A percentile compares a stretch with the other conserved stretches of the same genome.
These are phyloP conservation scores for Penstemon newberryi DNA, from an alignment of 257 asterid genomes.

Conservation along the genomic window DNA sequence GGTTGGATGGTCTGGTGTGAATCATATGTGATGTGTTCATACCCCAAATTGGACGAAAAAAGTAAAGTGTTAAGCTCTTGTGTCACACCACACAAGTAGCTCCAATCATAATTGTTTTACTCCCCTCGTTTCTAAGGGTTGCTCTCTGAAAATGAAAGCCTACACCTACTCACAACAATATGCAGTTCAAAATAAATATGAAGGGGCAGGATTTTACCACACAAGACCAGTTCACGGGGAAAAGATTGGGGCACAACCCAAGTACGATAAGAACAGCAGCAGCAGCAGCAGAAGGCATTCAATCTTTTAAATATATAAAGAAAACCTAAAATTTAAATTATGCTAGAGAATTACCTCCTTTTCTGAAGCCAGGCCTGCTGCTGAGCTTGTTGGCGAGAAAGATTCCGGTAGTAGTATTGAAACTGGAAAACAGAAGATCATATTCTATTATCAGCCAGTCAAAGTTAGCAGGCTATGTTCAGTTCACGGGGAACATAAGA, in stretches of 20 bases:
- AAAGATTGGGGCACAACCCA: not conserved
- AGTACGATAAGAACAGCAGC: not conserved
- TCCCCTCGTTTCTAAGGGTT: too few relatives aligned
- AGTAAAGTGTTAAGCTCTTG: not conserved
- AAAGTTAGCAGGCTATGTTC: slow-evolving; percentile 1
- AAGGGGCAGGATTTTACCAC: too few relatives aligned
- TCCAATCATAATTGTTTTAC: not conserved
- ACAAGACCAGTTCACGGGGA: too few relatives aligned
- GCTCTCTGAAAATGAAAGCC: too few relatives aligned
- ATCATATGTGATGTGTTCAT: too few relatives aligned
- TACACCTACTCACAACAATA: too few relatives aligned
- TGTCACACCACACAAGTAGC: not conserved
- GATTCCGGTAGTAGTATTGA: slow-evolving; percentile 87
- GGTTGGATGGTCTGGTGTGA: too few relatives aligned
- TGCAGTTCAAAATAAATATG: too few relatives aligned
- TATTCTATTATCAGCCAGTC: slow-evolving; percentile 12
- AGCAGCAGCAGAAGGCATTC: not conserved
- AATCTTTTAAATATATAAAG: too few relatives aligned
- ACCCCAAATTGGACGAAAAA: too few relatives aligned
- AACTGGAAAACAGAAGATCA: slow-evolving; percentile 48
- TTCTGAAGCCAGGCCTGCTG: slow-evolving; percentile 98
- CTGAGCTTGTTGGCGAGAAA: slow-evolving; percentile 95
- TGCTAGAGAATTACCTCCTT: slow-evolving; percentile 58
- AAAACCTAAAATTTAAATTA: not conserved
- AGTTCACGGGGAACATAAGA: slow-evolving; percentile 1